These are phyloP conservation scores for Leccinum pachyderme DNA, from an alignment of 1,284 basidiomycete genomes.

Conservation along the genomic window DNA sequence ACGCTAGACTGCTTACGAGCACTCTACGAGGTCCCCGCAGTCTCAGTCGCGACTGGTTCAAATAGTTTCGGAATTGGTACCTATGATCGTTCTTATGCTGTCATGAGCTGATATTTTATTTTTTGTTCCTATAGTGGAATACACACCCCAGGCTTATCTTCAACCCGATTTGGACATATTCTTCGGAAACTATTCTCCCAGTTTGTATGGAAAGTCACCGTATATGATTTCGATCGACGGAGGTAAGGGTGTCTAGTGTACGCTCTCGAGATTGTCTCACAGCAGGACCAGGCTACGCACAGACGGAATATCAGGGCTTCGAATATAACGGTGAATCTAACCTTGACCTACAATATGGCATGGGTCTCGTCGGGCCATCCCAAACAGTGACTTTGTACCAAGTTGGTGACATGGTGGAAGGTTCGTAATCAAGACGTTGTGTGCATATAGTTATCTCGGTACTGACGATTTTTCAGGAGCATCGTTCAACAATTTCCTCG, in stretches of 20 bases:
- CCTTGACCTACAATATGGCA: conserved; percentile 51
- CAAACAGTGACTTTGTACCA: conserved; percentile 45
- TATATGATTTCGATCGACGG: conserved; percentile 30
- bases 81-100: neutral
- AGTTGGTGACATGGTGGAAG: conserved; percentile 41
- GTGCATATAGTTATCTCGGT: neutral
- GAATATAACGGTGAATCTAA: conserved; percentile 46
- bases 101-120: neutral
- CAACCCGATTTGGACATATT: conserved; percentile 46
- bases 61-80: conserved; percentile 39
- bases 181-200: conserved; percentile 33
- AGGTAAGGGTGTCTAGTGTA: conserved; percentile 10
- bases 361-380: conserved; percentile 40
- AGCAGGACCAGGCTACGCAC: conserved; percentile 31
- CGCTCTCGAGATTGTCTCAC: neutral
- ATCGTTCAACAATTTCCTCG: conserved; percentile 49
- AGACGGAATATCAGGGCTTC: conserved; percentile 37
- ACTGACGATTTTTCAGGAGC: conserved; percentile 31
- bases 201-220: conserved; percentile 17
- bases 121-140: conserved; percentile 21
- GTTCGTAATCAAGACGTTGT: conserved; percentile 17
- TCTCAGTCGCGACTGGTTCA: conserved; percentile 22
- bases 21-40: conserved; percentile 35
- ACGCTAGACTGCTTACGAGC: conserved; percentile 38
- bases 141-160: conserved; percentile 37